These are phyloP conservation scores for Chlamydomonas sp. DNA, from an alignment of 139 green algal genomes.

Conservation along the genomic window DNA sequence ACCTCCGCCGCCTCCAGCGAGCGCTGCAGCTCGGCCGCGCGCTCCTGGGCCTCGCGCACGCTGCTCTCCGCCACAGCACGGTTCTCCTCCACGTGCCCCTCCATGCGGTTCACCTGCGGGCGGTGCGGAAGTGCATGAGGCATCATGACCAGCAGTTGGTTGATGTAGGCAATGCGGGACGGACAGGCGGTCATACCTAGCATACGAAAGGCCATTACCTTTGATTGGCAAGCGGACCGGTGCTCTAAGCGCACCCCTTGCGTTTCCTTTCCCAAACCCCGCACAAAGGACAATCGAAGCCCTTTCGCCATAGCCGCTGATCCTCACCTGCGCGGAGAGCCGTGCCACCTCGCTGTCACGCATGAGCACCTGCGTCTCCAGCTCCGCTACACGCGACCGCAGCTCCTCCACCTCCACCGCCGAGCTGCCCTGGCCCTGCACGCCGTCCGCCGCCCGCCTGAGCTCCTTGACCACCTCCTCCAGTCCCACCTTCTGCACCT, in stretches of 20 bases:
- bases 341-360: conserved; percentile 17
- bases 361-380: conserved; percentile 42
- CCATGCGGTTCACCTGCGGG: conserved; percentile 6
- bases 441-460: background rate
- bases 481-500: conserved; percentile 33
- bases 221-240: no score
- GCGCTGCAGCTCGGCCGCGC: background rate
- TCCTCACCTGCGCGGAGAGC: conserved; percentile 22
- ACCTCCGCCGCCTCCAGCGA: background rate
- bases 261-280: no score
- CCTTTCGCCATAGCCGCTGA: background rate
- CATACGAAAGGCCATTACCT: no score
- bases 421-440: background rate
- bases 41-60: background rate
- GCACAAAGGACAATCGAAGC: background rate
- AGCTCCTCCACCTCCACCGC: background rate
- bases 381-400: background rate
- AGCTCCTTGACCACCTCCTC: conserved; percentile 21
- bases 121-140: background rate
- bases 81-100: conserved; percentile 29
- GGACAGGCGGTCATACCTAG: no score
- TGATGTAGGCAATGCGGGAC: no score
- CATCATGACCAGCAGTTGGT: background rate
- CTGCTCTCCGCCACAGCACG: background rate
- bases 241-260: no score